Evolutionary conservation across 805 yeast genomes (phyloP), one percentile per base, ranked within the genome.

Genomic region (Scheffersomyces stipitis): DNA sequence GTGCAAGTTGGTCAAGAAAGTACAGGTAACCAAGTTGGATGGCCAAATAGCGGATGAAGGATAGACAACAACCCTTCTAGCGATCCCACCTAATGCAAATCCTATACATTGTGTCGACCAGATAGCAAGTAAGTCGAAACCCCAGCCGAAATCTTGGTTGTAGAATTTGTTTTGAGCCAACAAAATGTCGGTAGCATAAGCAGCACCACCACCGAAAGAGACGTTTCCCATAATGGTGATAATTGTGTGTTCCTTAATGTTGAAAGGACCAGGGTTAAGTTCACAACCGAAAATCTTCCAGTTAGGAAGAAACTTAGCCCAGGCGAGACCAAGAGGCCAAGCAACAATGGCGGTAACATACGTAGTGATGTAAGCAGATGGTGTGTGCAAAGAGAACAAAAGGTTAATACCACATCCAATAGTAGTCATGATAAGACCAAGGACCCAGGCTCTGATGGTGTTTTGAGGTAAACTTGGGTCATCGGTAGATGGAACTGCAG

Each of bases 31-130:
- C 53, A 84, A 66, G 49, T 73, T 74, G 2, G 76, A 58, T 4
- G 91, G 91, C 90, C 90, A 85, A 34, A 82, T 70, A 59, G 81
- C 76, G n/a, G 78, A 64, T 4, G 81, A 72, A 4, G 88, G 83
- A 40, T 75, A 74, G 12, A 83, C 81, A 42, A 83, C 66, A 24
- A 80, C 65, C 45, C 75, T 71, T 45, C 83, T 67, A 28, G 75
- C 66, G 38, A 83, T 36, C 20, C 90, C 90, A 30, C 86, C 86
- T 35, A 80, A 56, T 18, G 84, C 81, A 44, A 79, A 78, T 7
- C 90, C 89, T 34, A 83, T 66, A 45, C 77, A 65, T 54, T 83
- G 87, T 26, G 83, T 71, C 10, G 83, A 69, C 34, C 77, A 51
- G 30, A 71, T 66, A 30, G 78, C 64, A 34, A 80, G 54, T 20